A percentile compares a stretch with the other conserved stretches of the same genome.
Conservation (phyloP, 441 rosid genomes). For the Theobroma grandiflorum region DNA sequence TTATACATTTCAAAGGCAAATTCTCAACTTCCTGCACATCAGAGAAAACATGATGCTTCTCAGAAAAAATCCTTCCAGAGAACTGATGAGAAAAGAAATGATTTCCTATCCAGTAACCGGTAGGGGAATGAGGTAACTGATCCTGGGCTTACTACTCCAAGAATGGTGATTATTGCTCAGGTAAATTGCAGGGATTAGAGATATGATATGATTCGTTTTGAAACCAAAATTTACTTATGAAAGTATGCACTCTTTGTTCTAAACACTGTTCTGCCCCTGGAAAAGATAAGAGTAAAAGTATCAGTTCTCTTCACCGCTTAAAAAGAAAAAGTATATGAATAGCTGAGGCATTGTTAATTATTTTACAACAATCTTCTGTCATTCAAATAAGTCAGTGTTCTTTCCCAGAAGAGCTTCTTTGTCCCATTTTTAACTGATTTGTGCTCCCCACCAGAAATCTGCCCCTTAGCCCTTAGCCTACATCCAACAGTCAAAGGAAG, state of each 20-base stretch:
- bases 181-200: not conserved
- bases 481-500: constrained; percentile 1
- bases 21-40: not conserved
- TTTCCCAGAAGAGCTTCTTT: not conserved
- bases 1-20: not conserved
- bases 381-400: not conserved
- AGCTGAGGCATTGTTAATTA: not conserved
- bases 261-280: not conserved
- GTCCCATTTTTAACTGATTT: not conserved
- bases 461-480: constrained; percentile 11
- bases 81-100: not conserved
- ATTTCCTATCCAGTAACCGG: not conserved
- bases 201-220: not conserved
- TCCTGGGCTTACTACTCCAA: not conserved
- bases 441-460: not conserved
- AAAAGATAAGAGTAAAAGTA: not conserved
- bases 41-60: not conserved
- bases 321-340: not conserved
- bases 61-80: not conserved
- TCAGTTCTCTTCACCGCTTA: not conserved
- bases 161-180: not conserved
- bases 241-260: not conserved
- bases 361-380: not conserved
- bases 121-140: not conserved
- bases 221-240: not conserved